These are phyloP conservation scores for Cochliopodium minus DNA, from an alignment of 208 protist species.

Conservation along the genomic window DNA sequence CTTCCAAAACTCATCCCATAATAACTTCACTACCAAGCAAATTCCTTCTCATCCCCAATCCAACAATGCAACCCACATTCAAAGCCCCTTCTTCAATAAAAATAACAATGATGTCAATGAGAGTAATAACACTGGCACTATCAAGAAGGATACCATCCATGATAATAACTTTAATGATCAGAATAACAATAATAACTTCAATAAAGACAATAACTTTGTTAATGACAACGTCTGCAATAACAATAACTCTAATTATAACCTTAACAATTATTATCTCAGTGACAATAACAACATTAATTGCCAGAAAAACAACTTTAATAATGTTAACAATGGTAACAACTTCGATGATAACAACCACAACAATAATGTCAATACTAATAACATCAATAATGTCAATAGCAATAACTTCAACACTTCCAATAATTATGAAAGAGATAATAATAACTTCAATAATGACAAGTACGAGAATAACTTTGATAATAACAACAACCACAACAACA, in stretches of 20 bases:
- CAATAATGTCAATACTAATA: conserved; percentile 3
- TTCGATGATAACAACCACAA: not conserved
- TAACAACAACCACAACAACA: conserved; percentile 2
- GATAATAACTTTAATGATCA: not conserved
- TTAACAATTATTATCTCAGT: not conserved
- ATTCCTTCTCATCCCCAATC: no score
- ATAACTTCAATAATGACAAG: not conserved
- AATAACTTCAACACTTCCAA: conserved; percentile 1
- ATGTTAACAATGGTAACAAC: not conserved
- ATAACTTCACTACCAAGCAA: no score
- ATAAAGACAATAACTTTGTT: not conserved
- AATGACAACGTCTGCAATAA: conserved; percentile 7
- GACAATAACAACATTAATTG: conserved; percentile 5
- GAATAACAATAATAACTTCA: conserved; percentile 1
- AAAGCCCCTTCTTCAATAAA: no score
- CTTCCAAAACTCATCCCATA: no score
- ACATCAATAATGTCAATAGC: not conserved
- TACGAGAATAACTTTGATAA: conserved; percentile 3
- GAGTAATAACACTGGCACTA: no score
- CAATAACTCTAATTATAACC: conserved; percentile 1
- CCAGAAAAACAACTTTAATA: conserved; percentile 2
- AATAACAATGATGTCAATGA: no score
- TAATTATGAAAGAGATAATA: not conserved
- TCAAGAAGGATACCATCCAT: not conserved
- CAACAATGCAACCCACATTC: no score